Percentiles rank a stretch among this genome's conserved stretches.
Conservation (phyloP, 2,329 filamentous ascomycete genomes). For the Thelonectria olida region DNA sequence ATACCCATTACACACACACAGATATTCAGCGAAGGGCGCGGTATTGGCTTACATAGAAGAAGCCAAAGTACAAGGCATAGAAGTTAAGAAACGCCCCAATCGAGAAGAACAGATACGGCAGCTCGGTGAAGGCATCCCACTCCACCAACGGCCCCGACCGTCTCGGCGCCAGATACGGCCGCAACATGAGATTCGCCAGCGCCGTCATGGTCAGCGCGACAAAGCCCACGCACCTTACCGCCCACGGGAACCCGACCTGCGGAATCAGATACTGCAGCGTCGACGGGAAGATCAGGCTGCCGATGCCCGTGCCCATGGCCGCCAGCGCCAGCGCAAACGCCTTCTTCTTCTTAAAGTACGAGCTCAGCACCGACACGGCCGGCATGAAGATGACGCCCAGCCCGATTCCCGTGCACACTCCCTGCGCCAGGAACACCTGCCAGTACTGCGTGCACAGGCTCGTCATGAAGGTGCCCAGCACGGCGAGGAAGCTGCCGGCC, state of each 20-base stretch:
- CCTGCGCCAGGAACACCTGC: constrained; percentile 64
- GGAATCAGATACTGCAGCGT: constrained; percentile 66
- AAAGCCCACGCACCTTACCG: constrained; percentile 71
- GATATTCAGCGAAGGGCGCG: constrained; percentile 40
- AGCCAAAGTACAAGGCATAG: constrained; percentile 50
- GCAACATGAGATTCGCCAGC: constrained; percentile 50
- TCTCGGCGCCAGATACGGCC: constrained; percentile 57
- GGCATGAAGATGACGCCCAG: constrained; percentile 67
- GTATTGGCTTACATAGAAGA: constrained; percentile 54
- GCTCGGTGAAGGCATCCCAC: constrained; percentile 64
- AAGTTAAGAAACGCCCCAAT: constrained; percentile 57
- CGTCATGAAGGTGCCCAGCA: constrained; percentile 59
- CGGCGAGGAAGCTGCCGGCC: constrained; percentile 52
- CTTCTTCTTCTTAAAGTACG: constrained; percentile 67
- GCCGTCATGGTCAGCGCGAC: constrained; percentile 60
- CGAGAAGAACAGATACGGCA: constrained; percentile 62
- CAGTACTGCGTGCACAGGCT: constrained; percentile 57
- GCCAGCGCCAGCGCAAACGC: constrained; percentile 69
- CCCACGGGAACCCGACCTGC: constrained; percentile 69
- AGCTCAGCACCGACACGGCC: constrained; percentile 66
- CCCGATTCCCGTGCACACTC: constrained; percentile 60
- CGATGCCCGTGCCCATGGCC: constrained; percentile 66
- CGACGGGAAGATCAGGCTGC: constrained; percentile 65
- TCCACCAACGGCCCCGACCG: constrained; percentile 63
- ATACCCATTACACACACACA: constrained; percentile 47